Evolutionary conservation across 225 moss, liverwort and hornwort species (phyloP).

Genomic region (Antitrichia curtipendula): DNA sequence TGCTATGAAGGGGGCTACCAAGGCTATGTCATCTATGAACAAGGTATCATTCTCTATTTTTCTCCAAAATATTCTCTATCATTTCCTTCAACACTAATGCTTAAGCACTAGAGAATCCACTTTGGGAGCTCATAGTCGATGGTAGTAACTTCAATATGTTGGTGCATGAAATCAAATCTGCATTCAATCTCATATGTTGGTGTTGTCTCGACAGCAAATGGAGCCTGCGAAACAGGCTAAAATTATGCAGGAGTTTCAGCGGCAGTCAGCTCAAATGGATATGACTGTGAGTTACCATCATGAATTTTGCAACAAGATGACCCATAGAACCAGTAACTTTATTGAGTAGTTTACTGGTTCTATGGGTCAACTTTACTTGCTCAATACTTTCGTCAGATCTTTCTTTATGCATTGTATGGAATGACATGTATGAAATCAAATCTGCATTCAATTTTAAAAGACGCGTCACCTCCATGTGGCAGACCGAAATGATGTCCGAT

Average conservation of each 20-base stretch:
- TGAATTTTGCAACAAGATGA: neutral
- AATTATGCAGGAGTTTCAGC: conserved; percentile 94
- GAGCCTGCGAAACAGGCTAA: conserved; percentile 94
- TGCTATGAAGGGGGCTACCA: conserved; percentile 94
- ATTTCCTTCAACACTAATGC: neutral
- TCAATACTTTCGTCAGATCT: neutral
- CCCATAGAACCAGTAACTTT: no score
- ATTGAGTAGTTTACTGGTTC: neutral
- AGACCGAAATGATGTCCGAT: conserved; percentile 99
- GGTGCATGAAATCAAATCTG: neutral
- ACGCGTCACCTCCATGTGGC: neutral
- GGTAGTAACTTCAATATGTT: neutral
- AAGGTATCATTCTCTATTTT: conserved; percentile 35
- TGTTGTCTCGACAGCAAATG: conserved; percentile 66
- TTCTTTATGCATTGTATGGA: neutral
- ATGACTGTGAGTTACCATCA: conserved; percentile 58
- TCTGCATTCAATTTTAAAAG: neutral
- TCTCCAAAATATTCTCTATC: neutral
- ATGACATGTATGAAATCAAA: neutral
- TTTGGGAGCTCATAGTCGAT: neutral
- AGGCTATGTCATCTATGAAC: conserved; percentile 94
- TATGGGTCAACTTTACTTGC: neutral
- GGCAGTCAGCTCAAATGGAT: conserved; percentile 96
- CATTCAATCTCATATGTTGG: neutral
- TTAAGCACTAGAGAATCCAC: neutral